Evolutionary conservation across 169 alveolate species (phyloP).

Genomic region (Plasmodium blacklocki): DNA sequence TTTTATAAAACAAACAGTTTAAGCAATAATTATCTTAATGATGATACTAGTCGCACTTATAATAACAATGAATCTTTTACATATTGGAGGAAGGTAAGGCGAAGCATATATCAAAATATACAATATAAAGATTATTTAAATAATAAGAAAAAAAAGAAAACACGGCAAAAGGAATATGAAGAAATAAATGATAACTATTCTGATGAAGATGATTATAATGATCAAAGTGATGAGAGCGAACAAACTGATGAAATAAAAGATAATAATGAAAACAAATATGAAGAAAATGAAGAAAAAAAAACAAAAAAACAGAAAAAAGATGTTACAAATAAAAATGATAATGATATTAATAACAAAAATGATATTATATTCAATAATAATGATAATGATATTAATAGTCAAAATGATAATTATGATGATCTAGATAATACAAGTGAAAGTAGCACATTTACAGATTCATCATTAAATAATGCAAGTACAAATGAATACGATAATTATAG

Average conservation of each 20-base stretch:
- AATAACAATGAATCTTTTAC: background rate
- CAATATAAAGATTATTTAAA: too few species aligned
- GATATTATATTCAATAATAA: constrained; percentile 1
- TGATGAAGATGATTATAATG: background rate
- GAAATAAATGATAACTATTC: too few species aligned
- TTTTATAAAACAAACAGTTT: background rate
- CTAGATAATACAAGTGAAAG: background rate
- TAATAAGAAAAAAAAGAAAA: too few species aligned
- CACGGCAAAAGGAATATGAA: too few species aligned
- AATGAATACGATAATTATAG: too few species aligned
- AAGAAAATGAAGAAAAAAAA: background rate
- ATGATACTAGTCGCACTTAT: background rate
- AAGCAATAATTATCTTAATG: constrained; percentile 11
- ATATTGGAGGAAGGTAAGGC: background rate
- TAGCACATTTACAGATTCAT: background rate
- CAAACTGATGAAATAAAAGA: constrained; percentile 1
- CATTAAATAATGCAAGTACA: too few species aligned
- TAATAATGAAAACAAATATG: background rate
- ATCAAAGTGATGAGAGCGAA: background rate
- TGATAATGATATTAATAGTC: background rate
- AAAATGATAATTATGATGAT: background rate
- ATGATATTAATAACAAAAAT: background rate
- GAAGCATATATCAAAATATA: too few species aligned
- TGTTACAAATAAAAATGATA: background rate
- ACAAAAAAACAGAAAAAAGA: background rate